phyloP scores from a whole-genome alignment of 1,284 basidiomycete genomes.

The Rhodofomes roseus region DNA sequence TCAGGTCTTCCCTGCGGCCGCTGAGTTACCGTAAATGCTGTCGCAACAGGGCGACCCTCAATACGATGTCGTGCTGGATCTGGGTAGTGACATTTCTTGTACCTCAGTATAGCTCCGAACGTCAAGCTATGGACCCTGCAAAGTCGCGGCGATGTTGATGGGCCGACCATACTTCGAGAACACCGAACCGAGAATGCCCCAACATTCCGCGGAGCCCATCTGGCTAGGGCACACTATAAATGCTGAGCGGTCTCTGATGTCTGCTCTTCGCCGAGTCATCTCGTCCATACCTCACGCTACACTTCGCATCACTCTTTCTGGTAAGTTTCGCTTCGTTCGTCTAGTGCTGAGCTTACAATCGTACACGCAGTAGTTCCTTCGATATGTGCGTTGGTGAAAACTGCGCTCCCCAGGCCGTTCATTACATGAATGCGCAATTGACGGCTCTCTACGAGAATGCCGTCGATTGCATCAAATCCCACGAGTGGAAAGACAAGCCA shows the following conservation, averaged over 20 bases:
- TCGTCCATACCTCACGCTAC: background rate
- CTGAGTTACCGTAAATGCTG: background rate
- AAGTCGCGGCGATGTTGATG: background rate
- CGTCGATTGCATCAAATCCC: slow-evolving; percentile 20
- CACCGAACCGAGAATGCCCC: background rate
- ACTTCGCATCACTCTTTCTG: background rate
- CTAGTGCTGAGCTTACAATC: background rate
- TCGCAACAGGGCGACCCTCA: background rate
- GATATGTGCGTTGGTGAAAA: slow-evolving; percentile 31
- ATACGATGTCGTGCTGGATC: background rate
- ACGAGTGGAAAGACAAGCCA: slow-evolving; percentile 14
- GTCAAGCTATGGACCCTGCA: background rate
- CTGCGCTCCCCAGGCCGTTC: slow-evolving; percentile 24
- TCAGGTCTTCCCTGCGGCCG: background rate
- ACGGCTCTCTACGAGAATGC: slow-evolving; percentile 25
- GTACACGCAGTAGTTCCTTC: background rate
- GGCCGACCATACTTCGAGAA: background rate
- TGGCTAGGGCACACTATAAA: background rate
- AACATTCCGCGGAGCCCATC: background rate
- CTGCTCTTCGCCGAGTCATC: background rate
- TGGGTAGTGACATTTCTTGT: background rate
- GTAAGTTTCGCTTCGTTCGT: background rate
- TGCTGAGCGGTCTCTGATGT: background rate
- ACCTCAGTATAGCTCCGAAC: background rate
- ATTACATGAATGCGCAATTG: slow-evolving; percentile 30